Conservation (phyloP, 2,329 filamentous ascomycete genomes). For the Ascochyta koolunga region DNA sequence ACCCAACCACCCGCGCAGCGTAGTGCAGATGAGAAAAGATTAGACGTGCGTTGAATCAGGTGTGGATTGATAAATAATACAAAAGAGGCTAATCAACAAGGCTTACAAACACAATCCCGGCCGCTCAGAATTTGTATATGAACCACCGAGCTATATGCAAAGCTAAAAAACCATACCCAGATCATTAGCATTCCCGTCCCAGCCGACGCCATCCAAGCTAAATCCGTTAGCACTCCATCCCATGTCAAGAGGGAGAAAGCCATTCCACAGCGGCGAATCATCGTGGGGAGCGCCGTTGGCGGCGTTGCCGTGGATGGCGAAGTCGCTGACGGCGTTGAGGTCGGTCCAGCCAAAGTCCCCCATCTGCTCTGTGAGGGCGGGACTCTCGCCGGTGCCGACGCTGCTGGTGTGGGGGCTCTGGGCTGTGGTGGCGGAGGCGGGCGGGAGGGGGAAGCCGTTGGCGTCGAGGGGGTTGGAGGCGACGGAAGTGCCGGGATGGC, state of each 20-base stretch:
- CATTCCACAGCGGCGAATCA: conserved; percentile 37
- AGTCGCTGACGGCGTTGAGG: conserved; percentile 55
- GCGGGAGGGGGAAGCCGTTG: conserved; percentile 30
- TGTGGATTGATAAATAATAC: too few relatives aligned
- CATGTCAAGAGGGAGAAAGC: conserved; percentile 48
- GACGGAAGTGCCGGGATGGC: conserved; percentile 41
- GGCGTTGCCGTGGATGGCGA: conserved; percentile 53
- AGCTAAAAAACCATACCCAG: conserved; percentile 39
- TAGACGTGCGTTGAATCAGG: too few relatives aligned
- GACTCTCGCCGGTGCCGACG: conserved; percentile 47
- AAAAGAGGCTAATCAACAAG: too few relatives aligned
- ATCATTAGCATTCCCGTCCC: conserved; percentile 29
- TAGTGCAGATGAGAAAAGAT: too few relatives aligned
- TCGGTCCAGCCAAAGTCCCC: conserved; percentile 59
- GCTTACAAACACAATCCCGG: too few relatives aligned
- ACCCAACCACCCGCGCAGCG: too few relatives aligned
- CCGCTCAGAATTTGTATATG: too few relatives aligned
- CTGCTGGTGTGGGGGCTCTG: conserved; percentile 47
- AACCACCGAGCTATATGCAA: too few relatives aligned
- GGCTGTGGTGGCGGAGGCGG: conserved; percentile 18
- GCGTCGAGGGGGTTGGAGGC: conserved; percentile 35
- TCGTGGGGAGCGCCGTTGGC: conserved; percentile 30
- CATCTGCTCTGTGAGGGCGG: conserved; percentile 54
- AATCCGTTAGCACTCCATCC: conserved; percentile 41
- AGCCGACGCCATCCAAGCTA: conserved; percentile 39